These are phyloP conservation scores for Acacia melanoxylon DNA, from an alignment of 306 rosid genomes.

Conservation along the genomic window DNA sequence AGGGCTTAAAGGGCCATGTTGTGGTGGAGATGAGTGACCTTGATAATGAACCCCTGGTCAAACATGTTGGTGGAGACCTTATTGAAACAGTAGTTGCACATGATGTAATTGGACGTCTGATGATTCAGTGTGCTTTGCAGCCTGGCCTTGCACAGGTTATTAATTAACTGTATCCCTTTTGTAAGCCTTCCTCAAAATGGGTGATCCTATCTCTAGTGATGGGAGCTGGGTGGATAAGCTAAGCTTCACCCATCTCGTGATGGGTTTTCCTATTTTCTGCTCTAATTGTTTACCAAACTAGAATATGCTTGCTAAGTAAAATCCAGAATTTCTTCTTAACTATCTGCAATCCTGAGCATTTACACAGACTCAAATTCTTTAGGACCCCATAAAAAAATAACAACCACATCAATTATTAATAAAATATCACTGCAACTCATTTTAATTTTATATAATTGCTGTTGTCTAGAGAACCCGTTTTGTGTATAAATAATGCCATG, in stretches of 20 bases:
- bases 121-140: constrained; percentile 98
- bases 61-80: constrained; percentile 96
- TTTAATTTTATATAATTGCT: not conserved
- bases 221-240: constrained; percentile 17
- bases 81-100: constrained; percentile 98
- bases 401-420: not conserved
- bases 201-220: not conserved
- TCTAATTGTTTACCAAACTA: constrained; percentile 8
- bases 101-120: constrained; percentile 97
- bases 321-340: not conserved
- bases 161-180: constrained; percentile 18
- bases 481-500: constrained; percentile 6
- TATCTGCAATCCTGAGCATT: not conserved
- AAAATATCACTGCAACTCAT: not conserved
- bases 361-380: not conserved
- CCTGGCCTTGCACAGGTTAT: constrained; percentile 99
- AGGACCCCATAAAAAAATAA: not conserved
- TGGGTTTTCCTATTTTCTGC: not conserved
- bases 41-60: constrained; percentile 93
- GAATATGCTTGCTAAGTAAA: constrained; percentile 10
- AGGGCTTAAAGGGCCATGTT: constrained; percentile 85
- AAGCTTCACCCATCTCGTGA: constrained; percentile 12
- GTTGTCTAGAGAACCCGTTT: constrained; percentile 17
- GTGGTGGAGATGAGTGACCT: constrained; percentile 99
- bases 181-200: constrained; percentile 20